Evolutionary conservation across 2,329 filamentous ascomycete genomes (phyloP).

Genomic region (Septoria linicola): DNA sequence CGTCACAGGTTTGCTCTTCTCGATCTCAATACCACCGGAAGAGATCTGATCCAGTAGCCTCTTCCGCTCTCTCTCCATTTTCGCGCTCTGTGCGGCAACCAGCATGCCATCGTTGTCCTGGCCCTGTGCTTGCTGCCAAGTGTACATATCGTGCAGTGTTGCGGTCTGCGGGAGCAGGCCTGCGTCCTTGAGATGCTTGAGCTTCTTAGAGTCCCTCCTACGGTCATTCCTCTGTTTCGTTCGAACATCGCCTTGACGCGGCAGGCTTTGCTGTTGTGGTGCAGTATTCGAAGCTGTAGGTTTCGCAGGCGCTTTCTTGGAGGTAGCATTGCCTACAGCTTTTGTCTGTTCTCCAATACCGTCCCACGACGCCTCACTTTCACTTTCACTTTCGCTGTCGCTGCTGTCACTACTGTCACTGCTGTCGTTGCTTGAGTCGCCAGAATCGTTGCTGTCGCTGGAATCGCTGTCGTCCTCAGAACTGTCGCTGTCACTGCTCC

Average conservation of each 20-base stretch:
- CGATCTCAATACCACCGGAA: conserved; percentile 20
- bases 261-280: conserved; percentile 5
- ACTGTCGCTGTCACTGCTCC: conserved; percentile 4
- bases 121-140: conserved; percentile 23
- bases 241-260: conserved; percentile 44
- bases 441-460: conserved; percentile 11
- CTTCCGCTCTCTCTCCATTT: conserved; percentile 18
- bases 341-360: conserved; percentile 17
- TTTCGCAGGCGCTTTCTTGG: conserved; percentile 3
- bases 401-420: conserved; percentile 23
- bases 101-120: conserved; percentile 1
- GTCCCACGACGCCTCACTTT: conserved; percentile 26
- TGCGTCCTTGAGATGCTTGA: conserved; percentile 55
- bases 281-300: not conserved
- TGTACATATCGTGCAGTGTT: conserved; percentile 49
- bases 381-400: conserved; percentile 21
- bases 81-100: conserved; percentile 3
- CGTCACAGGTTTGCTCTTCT: not conserved
- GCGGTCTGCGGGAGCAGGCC: conserved; percentile 54
- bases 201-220: conserved; percentile 49
- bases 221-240: conserved; percentile 60
- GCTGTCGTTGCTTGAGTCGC: conserved; percentile 19
- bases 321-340: too few species aligned
- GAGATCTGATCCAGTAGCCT: conserved; percentile 21
- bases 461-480: conserved; percentile 6